Evolutionary conservation across 176 grass and related monocot genomes (phyloP), one percentile per base, ranked within the genome.

Genomic region (Guadua angustifolia): DNA sequence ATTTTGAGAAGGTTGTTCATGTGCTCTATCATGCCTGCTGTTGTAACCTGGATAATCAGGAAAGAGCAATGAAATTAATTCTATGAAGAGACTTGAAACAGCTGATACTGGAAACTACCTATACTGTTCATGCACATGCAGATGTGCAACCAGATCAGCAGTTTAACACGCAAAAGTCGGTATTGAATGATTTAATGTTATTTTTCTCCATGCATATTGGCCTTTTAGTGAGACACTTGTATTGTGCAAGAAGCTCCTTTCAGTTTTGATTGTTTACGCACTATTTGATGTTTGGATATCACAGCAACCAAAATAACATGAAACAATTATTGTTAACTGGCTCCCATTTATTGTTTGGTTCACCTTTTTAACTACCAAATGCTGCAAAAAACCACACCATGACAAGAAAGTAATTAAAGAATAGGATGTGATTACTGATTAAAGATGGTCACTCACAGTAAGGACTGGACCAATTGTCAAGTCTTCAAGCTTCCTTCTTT

Each of bases 401-500:
- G 4, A 0, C 16, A 60, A 60, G 0, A 36, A 39, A 85, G 57
- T 52, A 66, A 45, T 18, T 15, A 29, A 81, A 78, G 59, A 71
- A 69, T n/a, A 78, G 7, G 4, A 62, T 43, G 42, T 21, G 36
- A 5, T 16, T 76, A 80, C 38, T 42, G 13, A 10, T 29, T 40
- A 57, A 18, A 88, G n/a, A 35, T 68, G 42, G 29, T 53, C n/a
- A 88, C 89, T 94, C 86, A 98, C 96, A 38, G 93, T 98, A 78
- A 95, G 91, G 78, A 95, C 96, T 49, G 96, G 93, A 29, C 96
- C 96, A 76, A 98, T 57, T 33, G 96, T 98, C 88, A 98, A 92
- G 84, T 95, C 96, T 88, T 95, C 85, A 51, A 98, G 87, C 49
- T 93, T 98, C 69, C 93, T 94, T 82, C 93, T 87, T 59, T 82